These are phyloP conservation scores for Ogataea nakhonphanomensis DNA, from an alignment of 805 yeast species.

Conservation along the genomic window DNA sequence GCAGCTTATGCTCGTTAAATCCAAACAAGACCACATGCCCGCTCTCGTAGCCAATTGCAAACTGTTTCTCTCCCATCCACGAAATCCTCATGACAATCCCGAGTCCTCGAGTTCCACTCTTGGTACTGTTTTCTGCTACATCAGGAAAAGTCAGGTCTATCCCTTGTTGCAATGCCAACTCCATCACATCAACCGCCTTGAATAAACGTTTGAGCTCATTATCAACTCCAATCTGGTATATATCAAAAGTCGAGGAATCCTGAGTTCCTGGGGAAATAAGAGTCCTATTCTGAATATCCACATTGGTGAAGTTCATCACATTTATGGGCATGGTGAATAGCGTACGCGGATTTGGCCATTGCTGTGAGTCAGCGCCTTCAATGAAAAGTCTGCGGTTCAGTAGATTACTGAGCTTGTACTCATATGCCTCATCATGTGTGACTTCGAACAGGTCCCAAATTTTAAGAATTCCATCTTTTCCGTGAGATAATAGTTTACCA, in stretches of 20 bases:
- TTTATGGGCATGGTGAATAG: constrained; percentile 62
- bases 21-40: constrained; percentile 49
- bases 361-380: constrained; percentile 21
- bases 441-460: constrained; percentile 41
- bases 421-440: constrained; percentile 7
- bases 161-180: constrained; percentile 23
- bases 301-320: constrained; percentile 67
- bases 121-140: constrained; percentile 13
- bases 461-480: constrained; percentile 55
- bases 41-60: constrained; percentile 68
- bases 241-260: constrained; percentile 61
- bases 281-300: constrained; percentile 35
- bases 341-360: constrained; percentile 23
- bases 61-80: constrained; percentile 33
- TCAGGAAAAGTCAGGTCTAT: constrained; percentile 23
- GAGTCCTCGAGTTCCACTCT: constrained; percentile 31
- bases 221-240: constrained; percentile 40
- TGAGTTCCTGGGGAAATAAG: constrained; percentile 61
- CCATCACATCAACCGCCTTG: constrained; percentile 32
- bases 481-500: constrained; percentile 58
- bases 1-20: constrained; percentile 21
- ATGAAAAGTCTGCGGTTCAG: constrained; percentile 18
- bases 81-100: constrained; percentile 67
- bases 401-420: constrained; percentile 15
- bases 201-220: constrained; percentile 30